Evolutionary conservation across 2,329 filamentous ascomycete species (phyloP).

Genomic region (Chaetomium sp.): DNA sequence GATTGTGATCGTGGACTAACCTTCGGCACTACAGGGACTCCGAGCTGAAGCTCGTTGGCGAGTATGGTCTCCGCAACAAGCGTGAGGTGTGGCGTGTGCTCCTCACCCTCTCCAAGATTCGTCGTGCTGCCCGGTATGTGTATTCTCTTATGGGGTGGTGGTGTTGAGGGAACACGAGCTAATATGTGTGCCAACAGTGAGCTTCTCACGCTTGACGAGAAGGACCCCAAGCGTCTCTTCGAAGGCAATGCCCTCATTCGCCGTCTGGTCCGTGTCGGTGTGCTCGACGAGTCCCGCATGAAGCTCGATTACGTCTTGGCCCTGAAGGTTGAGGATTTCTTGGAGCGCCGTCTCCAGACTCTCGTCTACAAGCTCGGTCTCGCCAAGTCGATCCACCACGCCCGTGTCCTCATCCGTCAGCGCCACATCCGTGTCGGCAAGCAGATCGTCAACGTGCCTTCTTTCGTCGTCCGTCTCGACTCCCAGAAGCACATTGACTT

Average conservation of each 20-base stretch:
- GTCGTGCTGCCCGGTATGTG: slow-evolving; percentile 97
- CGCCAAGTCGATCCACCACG: slow-evolving; percentile 99
- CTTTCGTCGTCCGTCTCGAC: slow-evolving; percentile 99
- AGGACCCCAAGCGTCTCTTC: slow-evolving; percentile 99
- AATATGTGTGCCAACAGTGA: slow-evolving; percentile 56
- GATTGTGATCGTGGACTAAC: slow-evolving; percentile 71
- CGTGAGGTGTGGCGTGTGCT: slow-evolving; percentile 99
- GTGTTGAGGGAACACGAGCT: not conserved
- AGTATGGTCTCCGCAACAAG: slow-evolving; percentile 99
- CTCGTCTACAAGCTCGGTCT: slow-evolving; percentile 99
- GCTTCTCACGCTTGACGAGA: slow-evolving; percentile 99
- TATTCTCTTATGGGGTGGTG: not conserved
- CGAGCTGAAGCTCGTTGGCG: slow-evolving; percentile 98
- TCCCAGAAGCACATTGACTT: slow-evolving; percentile 99
- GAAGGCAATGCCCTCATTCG: slow-evolving; percentile 99
- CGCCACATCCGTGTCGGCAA: slow-evolving; percentile 99
- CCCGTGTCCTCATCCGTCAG: slow-evolving; percentile 98
- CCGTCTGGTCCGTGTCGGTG: slow-evolving; percentile 98
- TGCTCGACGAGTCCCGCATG: slow-evolving; percentile 99
- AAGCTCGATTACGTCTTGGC: slow-evolving; percentile 99
- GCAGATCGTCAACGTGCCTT: slow-evolving; percentile 99
- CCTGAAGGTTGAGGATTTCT: slow-evolving; percentile 98
- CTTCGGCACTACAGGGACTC: slow-evolving; percentile 69
- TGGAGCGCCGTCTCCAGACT: slow-evolving; percentile 99
- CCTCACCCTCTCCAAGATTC: slow-evolving; percentile 99